These are phyloP conservation scores for Lipomyces yamanashiensis DNA, from an alignment of 805 yeast species.

Conservation along the genomic window DNA sequence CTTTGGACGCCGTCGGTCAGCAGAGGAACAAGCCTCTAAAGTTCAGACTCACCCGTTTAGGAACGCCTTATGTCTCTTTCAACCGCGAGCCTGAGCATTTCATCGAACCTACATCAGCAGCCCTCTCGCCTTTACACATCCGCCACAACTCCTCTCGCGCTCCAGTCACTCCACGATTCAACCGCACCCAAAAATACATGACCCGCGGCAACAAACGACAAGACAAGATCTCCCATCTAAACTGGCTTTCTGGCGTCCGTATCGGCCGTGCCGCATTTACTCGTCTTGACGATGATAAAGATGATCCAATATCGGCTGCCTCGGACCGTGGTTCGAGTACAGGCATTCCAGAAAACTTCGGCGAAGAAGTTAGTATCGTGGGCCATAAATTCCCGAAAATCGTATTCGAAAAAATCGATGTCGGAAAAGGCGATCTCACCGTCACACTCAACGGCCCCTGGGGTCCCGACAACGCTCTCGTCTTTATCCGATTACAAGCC, in stretches of 20 bases:
- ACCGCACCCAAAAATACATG: conserved; percentile 24
- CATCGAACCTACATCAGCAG: not conserved
- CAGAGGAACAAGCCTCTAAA: conserved; percentile 48
- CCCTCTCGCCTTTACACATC: conserved; percentile 10
- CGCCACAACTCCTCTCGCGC: conserved; percentile 4
- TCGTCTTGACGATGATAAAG: conserved; percentile 17
- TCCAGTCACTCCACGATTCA: not conserved
- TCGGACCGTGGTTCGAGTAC: not conserved
- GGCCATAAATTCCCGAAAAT: conserved; percentile 89
- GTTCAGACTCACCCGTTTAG: conserved; percentile 48
- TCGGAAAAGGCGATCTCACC: conserved; percentile 78
- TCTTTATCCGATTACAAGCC: conserved; percentile 73
- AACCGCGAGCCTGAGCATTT: conserved; percentile 22
- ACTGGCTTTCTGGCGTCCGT: conserved; percentile 93
- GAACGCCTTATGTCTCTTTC: conserved; percentile 55
- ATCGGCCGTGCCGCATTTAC: conserved; percentile 60
- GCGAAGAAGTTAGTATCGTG: conserved; percentile 87
- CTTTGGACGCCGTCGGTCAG: conserved; percentile 50
- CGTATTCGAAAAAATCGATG: conserved; percentile 83
- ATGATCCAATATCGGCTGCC: conserved; percentile 15
- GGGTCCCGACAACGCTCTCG: conserved; percentile 50
- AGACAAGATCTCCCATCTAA: conserved; percentile 63
- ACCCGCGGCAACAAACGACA: conserved; percentile 29
- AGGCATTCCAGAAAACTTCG: conserved; percentile 62
- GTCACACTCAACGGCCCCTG: conserved; percentile 84